These are phyloP conservation scores for Thelonectria blattea DNA, from an alignment of 2,329 filamentous ascomycete species.

Conservation along the genomic window DNA sequence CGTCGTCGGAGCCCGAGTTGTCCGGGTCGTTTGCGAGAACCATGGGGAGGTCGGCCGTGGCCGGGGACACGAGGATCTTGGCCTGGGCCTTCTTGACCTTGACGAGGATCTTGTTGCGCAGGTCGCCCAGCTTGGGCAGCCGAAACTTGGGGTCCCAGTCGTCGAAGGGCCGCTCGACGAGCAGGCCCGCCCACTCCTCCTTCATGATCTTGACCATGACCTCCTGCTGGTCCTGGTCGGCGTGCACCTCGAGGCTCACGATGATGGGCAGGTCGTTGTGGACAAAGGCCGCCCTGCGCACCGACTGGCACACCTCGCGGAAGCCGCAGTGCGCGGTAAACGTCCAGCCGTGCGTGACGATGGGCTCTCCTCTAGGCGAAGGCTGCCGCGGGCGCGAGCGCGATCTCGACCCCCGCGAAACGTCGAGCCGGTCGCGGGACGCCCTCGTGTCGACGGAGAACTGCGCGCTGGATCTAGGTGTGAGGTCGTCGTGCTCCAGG, in stretches of 20 bases:
- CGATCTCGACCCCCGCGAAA: slow-evolving; percentile 32
- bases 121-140: slow-evolving; percentile 72
- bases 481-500: slow-evolving; percentile 36
- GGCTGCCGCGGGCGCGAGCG: slow-evolving; percentile 33
- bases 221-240: slow-evolving; percentile 80
- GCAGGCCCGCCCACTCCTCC: slow-evolving; percentile 78
- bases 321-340: slow-evolving; percentile 87
- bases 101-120: slow-evolving; percentile 81
- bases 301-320: slow-evolving; percentile 81
- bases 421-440: slow-evolving; percentile 44
- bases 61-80: slow-evolving; percentile 40
- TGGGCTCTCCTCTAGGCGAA: slow-evolving; percentile 66
- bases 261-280: slow-evolving; percentile 82
- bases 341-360: slow-evolving; percentile 84
- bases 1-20: slow-evolving; percentile 53
- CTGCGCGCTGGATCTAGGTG: slow-evolving; percentile 41
- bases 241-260: slow-evolving; percentile 91
- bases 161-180: slow-evolving; percentile 67
- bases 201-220: slow-evolving; percentile 95
- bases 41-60: slow-evolving; percentile 42
- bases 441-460: slow-evolving; percentile 40
- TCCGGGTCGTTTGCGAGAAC: slow-evolving; percentile 45
- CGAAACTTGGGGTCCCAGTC: slow-evolving; percentile 58
- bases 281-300: slow-evolving; percentile 79
- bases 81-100: slow-evolving; percentile 72